A percentile compares a stretch with the other conserved stretches of the same genome.
Evolutionary conservation across 768 basidiomycete species (phyloP).

Genomic region (Psilocybe subaeruginosa): DNA sequence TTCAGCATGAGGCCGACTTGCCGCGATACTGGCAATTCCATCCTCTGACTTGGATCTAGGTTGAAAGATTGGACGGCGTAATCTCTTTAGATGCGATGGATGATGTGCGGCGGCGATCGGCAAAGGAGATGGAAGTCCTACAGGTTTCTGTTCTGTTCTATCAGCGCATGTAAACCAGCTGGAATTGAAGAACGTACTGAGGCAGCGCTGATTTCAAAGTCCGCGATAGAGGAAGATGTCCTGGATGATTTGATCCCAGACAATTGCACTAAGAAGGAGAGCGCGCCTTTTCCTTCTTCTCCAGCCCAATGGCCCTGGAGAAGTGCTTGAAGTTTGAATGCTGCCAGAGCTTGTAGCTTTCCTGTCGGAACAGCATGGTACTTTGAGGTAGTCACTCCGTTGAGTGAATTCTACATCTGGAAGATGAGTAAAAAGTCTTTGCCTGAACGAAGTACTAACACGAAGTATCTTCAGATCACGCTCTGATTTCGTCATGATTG

Average conservation of each 20-base stretch:
- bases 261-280: constrained; percentile 31
- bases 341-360: constrained; percentile 31
- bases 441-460: constrained; percentile 16
- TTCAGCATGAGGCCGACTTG: constrained; percentile 16
- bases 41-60: constrained; percentile 1
- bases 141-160: neutral
- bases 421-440: neutral
- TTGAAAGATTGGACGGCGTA: constrained; percentile 32
- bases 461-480: constrained; percentile 31
- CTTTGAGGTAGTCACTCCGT: constrained; percentile 14
- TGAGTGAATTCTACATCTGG: neutral
- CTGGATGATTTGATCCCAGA: constrained; percentile 24
- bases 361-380: constrained; percentile 29
- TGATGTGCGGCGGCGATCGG: constrained; percentile 53
- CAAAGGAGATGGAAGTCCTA: constrained; percentile 25
- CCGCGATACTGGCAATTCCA: neutral
- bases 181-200: neutral
- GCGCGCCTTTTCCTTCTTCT: constrained; percentile 22
- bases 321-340: constrained; percentile 32
- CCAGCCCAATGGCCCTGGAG: constrained; percentile 28
- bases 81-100: constrained; percentile 35
- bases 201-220: neutral
- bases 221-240: neutral
- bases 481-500: constrained; percentile 33
- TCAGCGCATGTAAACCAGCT: neutral